Evolutionary conservation across 225 moss, liverwort and hornwort genomes (phyloP).

Genomic region (Sphagnum tenellum): DNA sequence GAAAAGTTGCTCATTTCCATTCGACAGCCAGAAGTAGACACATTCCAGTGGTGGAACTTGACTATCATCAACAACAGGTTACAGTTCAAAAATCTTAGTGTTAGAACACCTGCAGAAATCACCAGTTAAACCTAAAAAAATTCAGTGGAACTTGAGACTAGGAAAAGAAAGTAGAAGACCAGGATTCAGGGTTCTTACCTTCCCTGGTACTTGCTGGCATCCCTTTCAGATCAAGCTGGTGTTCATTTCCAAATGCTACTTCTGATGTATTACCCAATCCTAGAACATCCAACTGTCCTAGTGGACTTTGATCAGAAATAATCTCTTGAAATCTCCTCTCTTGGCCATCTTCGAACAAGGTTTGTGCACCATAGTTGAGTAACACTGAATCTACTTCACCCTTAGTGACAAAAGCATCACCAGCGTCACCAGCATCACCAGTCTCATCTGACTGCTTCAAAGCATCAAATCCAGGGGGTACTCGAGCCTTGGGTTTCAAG

Average conservation of each 20-base stretch:
- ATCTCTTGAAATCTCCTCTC: conserved; percentile 14
- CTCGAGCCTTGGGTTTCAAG: conserved; percentile 87
- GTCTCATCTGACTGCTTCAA: conserved; percentile 70
- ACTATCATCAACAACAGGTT: too few species aligned
- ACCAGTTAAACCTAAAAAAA: too few species aligned
- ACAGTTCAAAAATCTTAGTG: too few species aligned
- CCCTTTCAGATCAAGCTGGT: conserved; percentile 19
- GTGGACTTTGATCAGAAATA: conserved; percentile 7
- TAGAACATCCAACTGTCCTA: conserved; percentile 23
- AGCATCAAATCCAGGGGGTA: conserved; percentile 86
- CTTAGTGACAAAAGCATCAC: conserved; percentile 35
- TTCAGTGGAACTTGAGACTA: too few species aligned
- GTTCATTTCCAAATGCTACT: conserved; percentile 20
- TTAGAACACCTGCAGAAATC: too few species aligned
- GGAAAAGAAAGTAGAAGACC: too few species aligned
- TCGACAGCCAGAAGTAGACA: too few species aligned
- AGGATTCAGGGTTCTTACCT: conserved; percentile 10
- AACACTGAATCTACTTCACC: conserved; percentile 48
- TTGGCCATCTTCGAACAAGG: conserved; percentile 1
- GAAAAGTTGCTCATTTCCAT: too few species aligned
- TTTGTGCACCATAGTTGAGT: conserved; percentile 24
- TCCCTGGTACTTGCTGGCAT: conserved; percentile 16
- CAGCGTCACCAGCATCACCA: conserved; percentile 16
- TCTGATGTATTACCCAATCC: conserved; percentile 23
- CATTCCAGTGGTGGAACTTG: too few species aligned